Percentiles rank a stretch among this genome's conserved stretches.
These are phyloP conservation scores for Deinandra increscens DNA, from an alignment of 129 eudicot genomes.

Conservation along the genomic window DNA sequence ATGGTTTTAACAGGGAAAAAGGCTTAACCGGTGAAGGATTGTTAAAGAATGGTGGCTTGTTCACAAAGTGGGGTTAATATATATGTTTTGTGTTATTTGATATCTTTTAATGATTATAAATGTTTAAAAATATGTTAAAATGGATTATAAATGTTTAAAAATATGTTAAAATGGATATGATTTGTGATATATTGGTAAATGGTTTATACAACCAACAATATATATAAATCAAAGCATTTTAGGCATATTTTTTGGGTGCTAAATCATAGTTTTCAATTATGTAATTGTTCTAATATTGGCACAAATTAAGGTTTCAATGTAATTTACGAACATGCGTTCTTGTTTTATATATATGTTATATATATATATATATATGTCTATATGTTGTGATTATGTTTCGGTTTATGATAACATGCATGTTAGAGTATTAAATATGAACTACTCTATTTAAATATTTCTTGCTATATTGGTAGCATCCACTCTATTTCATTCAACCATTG, in stretches of 20 bases:
- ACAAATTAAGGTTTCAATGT: constrained; percentile 11
- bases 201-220: constrained; percentile 14
- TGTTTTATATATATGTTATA: constrained; percentile 18
- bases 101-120: background rate
- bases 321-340: constrained; percentile 5
- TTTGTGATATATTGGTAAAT: constrained; percentile 17
- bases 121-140: no score
- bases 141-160: background rate
- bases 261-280: background rate
- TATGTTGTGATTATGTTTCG: no score
- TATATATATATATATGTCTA: no score
- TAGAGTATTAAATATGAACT: no score
- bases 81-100: background rate
- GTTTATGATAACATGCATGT: no score
- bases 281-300: constrained; percentile 7
- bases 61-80: background rate
- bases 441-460: no score
- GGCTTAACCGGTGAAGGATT: constrained; percentile 28
- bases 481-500: no score
- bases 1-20: constrained; percentile 20
- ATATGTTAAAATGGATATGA: constrained; percentile 33
- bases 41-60: constrained; percentile 13
- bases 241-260: constrained; percentile 10
- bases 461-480: no score
- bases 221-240: constrained; percentile 28